Evolutionary conservation across 805 yeast genomes (phyloP).

Genomic region (Kazachstania kunashirensis): DNA sequence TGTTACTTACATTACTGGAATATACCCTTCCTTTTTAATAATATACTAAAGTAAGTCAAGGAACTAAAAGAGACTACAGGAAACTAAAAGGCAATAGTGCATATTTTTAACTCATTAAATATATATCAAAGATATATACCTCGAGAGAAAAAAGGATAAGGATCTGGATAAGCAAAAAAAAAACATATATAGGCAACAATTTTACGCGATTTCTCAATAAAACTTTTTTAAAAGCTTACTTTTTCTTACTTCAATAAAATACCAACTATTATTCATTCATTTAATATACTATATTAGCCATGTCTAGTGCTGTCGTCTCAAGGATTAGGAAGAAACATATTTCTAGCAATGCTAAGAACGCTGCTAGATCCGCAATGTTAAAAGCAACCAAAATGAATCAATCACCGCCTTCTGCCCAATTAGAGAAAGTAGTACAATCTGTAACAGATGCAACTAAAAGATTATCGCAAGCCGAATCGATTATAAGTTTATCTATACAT

Average conservation of each 20-base stretch:
- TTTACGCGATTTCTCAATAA: no score
- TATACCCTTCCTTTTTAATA: no score
- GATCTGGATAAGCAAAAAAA: no score
- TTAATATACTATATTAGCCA: conserved; percentile 1
- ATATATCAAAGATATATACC: no score
- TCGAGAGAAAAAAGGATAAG: no score
- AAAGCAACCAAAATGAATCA: conserved; percentile 5
- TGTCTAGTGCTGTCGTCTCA: not conserved
- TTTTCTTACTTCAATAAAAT: not conserved
- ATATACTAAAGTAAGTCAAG: no score
- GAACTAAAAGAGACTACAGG: no score
- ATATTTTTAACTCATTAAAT: no score
- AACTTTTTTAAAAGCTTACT: no score
- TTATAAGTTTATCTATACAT: conserved; percentile 7
- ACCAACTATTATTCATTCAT: conserved; percentile 20
- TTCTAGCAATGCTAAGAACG: conserved; percentile 19
- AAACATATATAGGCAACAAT: no score
- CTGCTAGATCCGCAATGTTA: conserved; percentile 23
- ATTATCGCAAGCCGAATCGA: conserved; percentile 26
- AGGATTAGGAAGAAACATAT: conserved; percentile 6
- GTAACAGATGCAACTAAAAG: conserved; percentile 29
- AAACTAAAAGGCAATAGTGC: no score
- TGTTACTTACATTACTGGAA: no score
- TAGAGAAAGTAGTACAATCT: conserved; percentile 28
- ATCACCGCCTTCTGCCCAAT: conserved; percentile 7